Evolutionary conservation across 306 rosid species (phyloP).

Genomic region (Lathyrus aphaca): DNA sequence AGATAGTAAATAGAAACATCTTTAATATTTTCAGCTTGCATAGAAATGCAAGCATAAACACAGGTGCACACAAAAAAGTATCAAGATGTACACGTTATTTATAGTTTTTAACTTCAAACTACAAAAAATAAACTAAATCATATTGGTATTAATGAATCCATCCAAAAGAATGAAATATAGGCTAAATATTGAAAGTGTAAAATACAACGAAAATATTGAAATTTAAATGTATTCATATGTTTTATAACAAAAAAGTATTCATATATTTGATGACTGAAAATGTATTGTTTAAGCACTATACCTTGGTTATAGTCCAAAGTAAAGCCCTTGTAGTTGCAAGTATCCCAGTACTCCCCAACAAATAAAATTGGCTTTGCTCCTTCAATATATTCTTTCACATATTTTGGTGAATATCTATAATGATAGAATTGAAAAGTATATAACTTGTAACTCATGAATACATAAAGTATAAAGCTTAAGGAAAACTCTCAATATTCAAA

Average conservation of each 20-base stretch:
- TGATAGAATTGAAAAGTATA: slow-evolving; percentile 31
- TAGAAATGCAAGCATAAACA: slow-evolving; percentile 8
- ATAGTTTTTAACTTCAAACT: slow-evolving; percentile 22
- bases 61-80: slow-evolving; percentile 5
- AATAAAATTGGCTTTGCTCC: slow-evolving; percentile 81
- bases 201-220: slow-evolving; percentile 18
- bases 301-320: slow-evolving; percentile 92
- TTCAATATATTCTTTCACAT: slow-evolving; percentile 80
- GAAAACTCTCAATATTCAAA: slow-evolving; percentile 3
- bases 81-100: not conserved
- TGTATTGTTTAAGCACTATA: slow-evolving; percentile 26
- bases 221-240: not conserved
- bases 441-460: slow-evolving; percentile 3
- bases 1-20: not conserved
- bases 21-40: slow-evolving; percentile 17
- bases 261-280: not conserved
- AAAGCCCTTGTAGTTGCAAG: slow-evolving; percentile 73
- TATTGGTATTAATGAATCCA: not conserved
- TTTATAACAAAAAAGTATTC: not conserved
- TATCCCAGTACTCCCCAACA: slow-evolving; percentile 91
- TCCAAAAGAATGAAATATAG: slow-evolving; percentile 29
- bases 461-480: not conserved
- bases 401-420: slow-evolving; percentile 75
- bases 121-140: not conserved
- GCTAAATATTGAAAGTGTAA: slow-evolving; percentile 10